Evolutionary conservation across 257 asterid species (phyloP), one percentile per base, ranked within the genome.

Genomic region (Asclepias syriaca): DNA sequence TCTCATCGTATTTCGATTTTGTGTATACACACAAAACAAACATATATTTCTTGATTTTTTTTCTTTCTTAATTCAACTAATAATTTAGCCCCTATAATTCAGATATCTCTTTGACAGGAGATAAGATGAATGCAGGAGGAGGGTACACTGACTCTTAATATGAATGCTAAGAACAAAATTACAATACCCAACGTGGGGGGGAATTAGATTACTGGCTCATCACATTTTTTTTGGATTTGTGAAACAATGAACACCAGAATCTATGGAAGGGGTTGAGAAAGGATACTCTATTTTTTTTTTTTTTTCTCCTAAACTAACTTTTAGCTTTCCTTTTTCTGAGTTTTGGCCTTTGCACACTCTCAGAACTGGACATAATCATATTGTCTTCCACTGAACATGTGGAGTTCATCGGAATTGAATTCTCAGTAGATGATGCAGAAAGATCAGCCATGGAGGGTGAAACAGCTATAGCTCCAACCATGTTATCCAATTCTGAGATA

Each of bases 401-500:
- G 19, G 74, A 68, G 66, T 81, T 77, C 43, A 73, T 59, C 21
- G 78, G 76, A 64, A 73, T 61, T 3, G 79, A 69, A 57, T 73
- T 68, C 73, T 69, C 80, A 16, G 37, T 55, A 43, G 74, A 49
- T 46, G 66, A 34, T 46, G 66, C 74, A n/a, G 81, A 74, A 68
- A 75, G 77, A 58, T 78, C 85, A n/a, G 66, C 50, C 49, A 29
- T 43, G 4, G 81, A 67, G 50, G 79, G 83, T 53, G 75, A 77
- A 63, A 69, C 66, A 56, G 84, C 83, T 39, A 65, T 68, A 21
- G 72, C 80, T 71, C 77, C 79, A 74, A 69, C 83, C 73, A 70
- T 65, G 74, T 77, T 72, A 70, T 83, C 88, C 72, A 81, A 77
- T 61, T 81, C 80, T 55, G 57, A 83, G 59, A 75, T 68, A 66